Percentiles rank a stretch among this genome's conserved stretches.
Conservation (phyloP, 169 alveolate species). For the Plasmodium gonderi region DNA sequence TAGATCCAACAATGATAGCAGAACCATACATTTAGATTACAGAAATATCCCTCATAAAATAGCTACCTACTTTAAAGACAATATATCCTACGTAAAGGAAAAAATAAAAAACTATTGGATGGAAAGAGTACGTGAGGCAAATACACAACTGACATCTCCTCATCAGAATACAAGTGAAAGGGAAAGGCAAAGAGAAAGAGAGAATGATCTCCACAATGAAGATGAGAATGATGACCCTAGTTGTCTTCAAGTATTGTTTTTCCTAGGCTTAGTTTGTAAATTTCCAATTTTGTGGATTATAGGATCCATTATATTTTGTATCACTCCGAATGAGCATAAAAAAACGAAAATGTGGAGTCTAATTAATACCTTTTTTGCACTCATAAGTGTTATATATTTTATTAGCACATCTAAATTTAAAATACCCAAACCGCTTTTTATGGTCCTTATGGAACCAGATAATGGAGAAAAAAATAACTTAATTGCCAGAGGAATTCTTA, state of each 20-base stretch:
- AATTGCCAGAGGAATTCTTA: constrained; percentile 12
- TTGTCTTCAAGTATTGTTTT: constrained; percentile 49
- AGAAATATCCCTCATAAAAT: neutral
- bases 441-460: neutral
- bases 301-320: constrained; percentile 53
- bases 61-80: neutral
- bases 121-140: constrained; percentile 65
- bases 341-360: constrained; percentile 66
- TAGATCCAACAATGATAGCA: neutral
- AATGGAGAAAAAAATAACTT: constrained; percentile 9
- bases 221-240: constrained; percentile 74
- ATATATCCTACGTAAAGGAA: constrained; percentile 23
- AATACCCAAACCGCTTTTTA: constrained; percentile 10
- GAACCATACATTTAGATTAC: neutral
- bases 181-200: neutral
- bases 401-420: constrained; percentile 43
- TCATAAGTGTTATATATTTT: constrained; percentile 39
- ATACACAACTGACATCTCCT: constrained; percentile 37
- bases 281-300: constrained; percentile 72
- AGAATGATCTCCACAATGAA: neutral
- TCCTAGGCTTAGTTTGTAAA: constrained; percentile 56
- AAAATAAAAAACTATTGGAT: constrained; percentile 68
- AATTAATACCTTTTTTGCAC: constrained; percentile 40
- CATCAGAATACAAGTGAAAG: constrained; percentile 9
- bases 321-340: constrained; percentile 62